Conservation (phyloP, 768 basidiomycete species). For the Suillus paluster region DNA sequence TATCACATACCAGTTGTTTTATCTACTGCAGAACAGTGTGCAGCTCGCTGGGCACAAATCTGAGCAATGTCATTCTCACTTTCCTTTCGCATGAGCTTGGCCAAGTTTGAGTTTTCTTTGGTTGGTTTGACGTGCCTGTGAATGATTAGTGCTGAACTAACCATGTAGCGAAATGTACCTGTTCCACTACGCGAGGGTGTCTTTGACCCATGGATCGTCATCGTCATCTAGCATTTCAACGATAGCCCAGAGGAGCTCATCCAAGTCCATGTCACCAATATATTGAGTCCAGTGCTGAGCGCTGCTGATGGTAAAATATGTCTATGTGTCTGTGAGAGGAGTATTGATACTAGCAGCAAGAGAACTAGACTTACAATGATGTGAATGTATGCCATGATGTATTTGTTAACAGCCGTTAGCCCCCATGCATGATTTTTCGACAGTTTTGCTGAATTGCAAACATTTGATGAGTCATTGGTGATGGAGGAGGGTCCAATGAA, state of each 20-base stretch:
- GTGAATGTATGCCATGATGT: conserved; percentile 7
- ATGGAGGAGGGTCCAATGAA: conserved; percentile 5
- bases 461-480: neutral
- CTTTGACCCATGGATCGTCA: conserved; percentile 10
- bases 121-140: too few species aligned
- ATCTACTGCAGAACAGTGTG: too few species aligned
- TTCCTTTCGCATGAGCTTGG: too few species aligned
- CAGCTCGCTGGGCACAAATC: too few species aligned
- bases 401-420: neutral
- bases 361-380: neutral
- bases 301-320: conserved; percentile 3
- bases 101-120: too few species aligned
- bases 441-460: neutral
- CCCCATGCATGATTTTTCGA: conserved; percentile 6
- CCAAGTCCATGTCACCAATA: conserved; percentile 8
- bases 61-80: too few species aligned
- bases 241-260: conserved; percentile 4
- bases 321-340: too few species aligned
- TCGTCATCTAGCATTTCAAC: conserved; percentile 9
- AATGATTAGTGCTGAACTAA: too few species aligned
- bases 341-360: too few species aligned
- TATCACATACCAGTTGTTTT: too few species aligned
- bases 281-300: conserved; percentile 7
- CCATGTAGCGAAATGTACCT: neutral
- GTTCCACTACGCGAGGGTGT: conserved; percentile 1